These are phyloP conservation scores for Tylopilus microsporus DNA, from an alignment of 1,284 basidiomycete genomes.

Conservation along the genomic window DNA sequence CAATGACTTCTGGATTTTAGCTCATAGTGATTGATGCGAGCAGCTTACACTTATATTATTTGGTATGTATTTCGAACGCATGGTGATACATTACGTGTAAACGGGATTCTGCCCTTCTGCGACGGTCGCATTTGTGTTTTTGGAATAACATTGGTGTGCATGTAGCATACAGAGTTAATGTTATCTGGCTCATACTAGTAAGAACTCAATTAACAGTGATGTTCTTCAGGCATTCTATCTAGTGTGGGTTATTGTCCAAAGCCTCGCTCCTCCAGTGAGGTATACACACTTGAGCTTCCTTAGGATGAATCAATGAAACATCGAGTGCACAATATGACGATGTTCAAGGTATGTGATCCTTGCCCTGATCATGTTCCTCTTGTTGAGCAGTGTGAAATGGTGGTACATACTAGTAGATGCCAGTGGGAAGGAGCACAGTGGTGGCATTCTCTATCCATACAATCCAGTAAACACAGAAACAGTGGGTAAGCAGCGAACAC, in stretches of 20 bases:
- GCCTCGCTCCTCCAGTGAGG: constrained; percentile 37
- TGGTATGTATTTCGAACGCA: constrained; percentile 6
- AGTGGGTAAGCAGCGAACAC: no score
- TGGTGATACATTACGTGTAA: background rate
- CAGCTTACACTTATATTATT: constrained; percentile 10
- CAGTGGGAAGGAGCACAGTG: constrained; percentile 68
- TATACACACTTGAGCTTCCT: constrained; percentile 3
- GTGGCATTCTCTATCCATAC: constrained; percentile 38
- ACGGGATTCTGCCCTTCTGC: background rate
- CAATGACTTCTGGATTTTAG: background rate
- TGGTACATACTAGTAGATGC: no score
- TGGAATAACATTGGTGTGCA: background rate
- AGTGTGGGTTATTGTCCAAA: constrained; percentile 61
- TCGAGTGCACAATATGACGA: background rate
- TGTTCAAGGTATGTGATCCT: no score
- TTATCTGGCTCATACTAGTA: background rate
- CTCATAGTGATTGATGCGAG: background rate
- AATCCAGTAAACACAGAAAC: no score
- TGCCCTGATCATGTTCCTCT: no score
- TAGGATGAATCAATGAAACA: background rate
- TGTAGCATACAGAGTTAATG: background rate
- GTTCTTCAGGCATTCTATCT: constrained; percentile 56
- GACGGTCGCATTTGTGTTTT: no score
- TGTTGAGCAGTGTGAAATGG: no score
- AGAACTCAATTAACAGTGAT: constrained; percentile 33